Evolutionary conservation across 257 asterid species (phyloP), one percentile per base, ranked within the genome.

Genomic region (Solanum commersonii): DNA sequence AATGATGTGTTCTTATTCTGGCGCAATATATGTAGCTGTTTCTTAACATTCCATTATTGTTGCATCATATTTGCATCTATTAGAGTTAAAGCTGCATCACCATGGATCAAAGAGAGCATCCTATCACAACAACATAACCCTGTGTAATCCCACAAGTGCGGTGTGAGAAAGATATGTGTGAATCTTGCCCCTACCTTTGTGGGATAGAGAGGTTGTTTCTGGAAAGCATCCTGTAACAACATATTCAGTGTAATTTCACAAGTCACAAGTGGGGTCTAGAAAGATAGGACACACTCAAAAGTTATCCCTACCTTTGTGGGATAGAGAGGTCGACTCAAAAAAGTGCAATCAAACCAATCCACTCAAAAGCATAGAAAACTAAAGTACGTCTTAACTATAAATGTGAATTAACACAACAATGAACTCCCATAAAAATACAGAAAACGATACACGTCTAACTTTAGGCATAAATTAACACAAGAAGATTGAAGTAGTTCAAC

Each of bases 271-370:
- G 0, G 10, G 65, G n/a, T 2, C 11, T 6, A 0, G 65, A 56
- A 0, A 18, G 4, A 56, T 56, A 18, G 65, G 65, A 56, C 0
- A 4, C 0, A 56, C 25, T 0, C 11, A 56, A 56, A 56, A 56
- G 65, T 56, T 18, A 56, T 0, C 65, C 1, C 4, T 56, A 18
- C 65, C 3, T 49, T 12, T 44, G 18, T 44, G 52, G 52, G 52
- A 16, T 44, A 44, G 52, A 12, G 52, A 44, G 52, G 16, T 49
- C 0, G 59, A 2, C 72, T 11, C 35, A 5, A 67, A 67, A 6
- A 67, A 18, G 35, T 27, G 74, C 35, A 67, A 67, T 5, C 74
- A 67, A 67, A 67, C 49, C 82, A 23, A 74, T 73, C 33, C 34
- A 77, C 4, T 38, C 31, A 38, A n/a, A 73, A 76, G 3, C 8